phyloP scores from a whole-genome alignment of 495 filamentous ascomycete genomes.

The Hyaloscypha hepaticicola region DNA sequence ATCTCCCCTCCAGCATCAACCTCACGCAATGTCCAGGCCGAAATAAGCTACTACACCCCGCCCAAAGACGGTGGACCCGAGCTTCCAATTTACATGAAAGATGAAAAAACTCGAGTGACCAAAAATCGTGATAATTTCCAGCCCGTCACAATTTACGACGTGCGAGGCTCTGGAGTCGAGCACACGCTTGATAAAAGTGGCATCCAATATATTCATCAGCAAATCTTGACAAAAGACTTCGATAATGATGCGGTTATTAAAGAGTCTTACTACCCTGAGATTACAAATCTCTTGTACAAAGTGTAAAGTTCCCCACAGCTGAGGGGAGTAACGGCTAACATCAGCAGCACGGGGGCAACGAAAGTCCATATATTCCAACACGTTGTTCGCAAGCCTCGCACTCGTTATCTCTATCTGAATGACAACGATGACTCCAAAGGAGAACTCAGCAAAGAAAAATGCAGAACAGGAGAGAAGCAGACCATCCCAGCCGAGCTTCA shows the following conservation, averaged over 20 bases:
- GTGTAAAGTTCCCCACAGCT: conserved; percentile 35
- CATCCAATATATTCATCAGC: conserved; percentile 50
- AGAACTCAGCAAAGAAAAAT: too few species aligned
- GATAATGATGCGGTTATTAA: conserved; percentile 69
- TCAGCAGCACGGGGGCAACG: conserved; percentile 44
- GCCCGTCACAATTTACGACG: conserved; percentile 44
- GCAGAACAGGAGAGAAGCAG: too few species aligned
- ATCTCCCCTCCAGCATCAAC: not conserved
- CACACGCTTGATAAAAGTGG: conserved; percentile 50
- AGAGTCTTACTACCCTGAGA: conserved; percentile 62
- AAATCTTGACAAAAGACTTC: conserved; percentile 47
- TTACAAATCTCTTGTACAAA: conserved; percentile 63
- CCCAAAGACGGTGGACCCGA: not conserved
- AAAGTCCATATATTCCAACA: conserved; percentile 72
- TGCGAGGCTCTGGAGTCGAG: conserved; percentile 48
- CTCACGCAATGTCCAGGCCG: not conserved
- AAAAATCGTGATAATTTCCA: conserved; percentile 10
- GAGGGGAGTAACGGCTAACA: not conserved
- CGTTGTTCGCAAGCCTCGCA: conserved; percentile 58
- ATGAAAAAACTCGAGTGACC: not conserved
- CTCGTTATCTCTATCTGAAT: conserved; percentile 28
- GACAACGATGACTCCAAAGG: not conserved
- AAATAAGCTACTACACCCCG: not conserved
- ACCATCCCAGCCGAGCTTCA: conserved; percentile 36
- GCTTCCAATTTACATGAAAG: not conserved